Evolutionary conservation across 2,329 filamentous ascomycete genomes (phyloP).

Genomic region (Metarhizium sp.): DNA sequence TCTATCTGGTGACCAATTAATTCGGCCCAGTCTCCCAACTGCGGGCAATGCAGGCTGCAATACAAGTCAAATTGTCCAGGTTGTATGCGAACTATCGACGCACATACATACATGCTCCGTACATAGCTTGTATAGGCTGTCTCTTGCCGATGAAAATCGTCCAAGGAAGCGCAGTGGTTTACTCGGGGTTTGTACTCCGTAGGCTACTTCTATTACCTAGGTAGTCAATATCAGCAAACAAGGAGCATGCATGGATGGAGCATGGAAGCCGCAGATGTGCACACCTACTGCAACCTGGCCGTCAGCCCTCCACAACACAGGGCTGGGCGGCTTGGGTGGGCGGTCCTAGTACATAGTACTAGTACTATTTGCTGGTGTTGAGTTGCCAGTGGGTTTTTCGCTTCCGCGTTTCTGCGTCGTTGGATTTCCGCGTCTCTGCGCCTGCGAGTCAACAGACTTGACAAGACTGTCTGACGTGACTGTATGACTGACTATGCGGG

Average conservation of each 20-base stretch:
- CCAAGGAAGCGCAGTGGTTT: neutral
- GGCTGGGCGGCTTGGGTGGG: neutral
- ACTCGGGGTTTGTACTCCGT: neutral
- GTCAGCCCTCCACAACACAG: neutral
- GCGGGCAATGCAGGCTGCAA: neutral
- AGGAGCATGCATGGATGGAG: neutral
- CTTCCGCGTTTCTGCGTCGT: conserved; percentile 1
- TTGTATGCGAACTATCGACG: neutral
- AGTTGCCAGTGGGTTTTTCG: conserved; percentile 1
- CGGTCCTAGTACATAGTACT: neutral
- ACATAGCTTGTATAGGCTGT: neutral
- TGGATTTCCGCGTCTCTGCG: no score
- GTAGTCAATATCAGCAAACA: neutral
- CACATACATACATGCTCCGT: no score
- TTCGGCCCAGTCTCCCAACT: neutral
- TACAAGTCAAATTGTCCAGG: neutral
- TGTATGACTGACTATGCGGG: neutral
- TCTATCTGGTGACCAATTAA: neutral
- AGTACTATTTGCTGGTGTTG: neutral
- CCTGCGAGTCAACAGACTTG: neutral
- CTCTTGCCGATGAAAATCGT: neutral
- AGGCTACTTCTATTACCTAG: neutral
- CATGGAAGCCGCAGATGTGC: neutral
- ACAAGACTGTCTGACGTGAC: neutral
- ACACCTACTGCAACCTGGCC: neutral